Evolutionary conservation across 768 basidiomycete species (phyloP).

Genomic region (Lactarius pseudohatsudake): DNA sequence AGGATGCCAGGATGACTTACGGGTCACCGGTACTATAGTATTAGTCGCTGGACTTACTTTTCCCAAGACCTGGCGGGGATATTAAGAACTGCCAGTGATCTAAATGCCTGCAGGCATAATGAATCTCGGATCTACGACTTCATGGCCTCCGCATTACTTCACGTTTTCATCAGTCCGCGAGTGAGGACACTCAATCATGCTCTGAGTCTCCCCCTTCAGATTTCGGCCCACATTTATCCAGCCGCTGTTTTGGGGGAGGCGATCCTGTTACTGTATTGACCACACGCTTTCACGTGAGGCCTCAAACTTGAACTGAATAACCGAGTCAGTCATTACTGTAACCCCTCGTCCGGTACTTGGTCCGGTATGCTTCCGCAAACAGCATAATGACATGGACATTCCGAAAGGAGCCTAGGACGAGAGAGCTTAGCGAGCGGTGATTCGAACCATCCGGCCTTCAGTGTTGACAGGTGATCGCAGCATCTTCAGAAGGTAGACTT

Average conservation of each 20-base stretch:
- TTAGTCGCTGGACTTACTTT: neutral
- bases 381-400: neutral
- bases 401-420: slow-evolving; percentile 16
- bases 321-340: neutral
- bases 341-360: neutral
- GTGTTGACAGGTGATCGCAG: neutral
- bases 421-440: neutral
- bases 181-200: neutral
- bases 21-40: neutral
- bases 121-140: slow-evolving; percentile 1
- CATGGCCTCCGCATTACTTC: neutral
- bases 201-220: neutral
- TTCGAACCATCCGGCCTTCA: neutral
- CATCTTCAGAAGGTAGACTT: neutral
- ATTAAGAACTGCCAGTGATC: neutral
- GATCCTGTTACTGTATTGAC: neutral
- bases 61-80: neutral
- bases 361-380: neutral
- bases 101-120: neutral
- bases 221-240: neutral
- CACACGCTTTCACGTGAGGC: neutral
- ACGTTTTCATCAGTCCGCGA: neutral
- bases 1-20: neutral
- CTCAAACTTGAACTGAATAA: neutral
- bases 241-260: neutral